Percentiles rank a stretch among this genome's conserved stretches.
Conservation (phyloP, 371 early-diverging fungal genomes). For the Actinomortierella wolfii region DNA sequence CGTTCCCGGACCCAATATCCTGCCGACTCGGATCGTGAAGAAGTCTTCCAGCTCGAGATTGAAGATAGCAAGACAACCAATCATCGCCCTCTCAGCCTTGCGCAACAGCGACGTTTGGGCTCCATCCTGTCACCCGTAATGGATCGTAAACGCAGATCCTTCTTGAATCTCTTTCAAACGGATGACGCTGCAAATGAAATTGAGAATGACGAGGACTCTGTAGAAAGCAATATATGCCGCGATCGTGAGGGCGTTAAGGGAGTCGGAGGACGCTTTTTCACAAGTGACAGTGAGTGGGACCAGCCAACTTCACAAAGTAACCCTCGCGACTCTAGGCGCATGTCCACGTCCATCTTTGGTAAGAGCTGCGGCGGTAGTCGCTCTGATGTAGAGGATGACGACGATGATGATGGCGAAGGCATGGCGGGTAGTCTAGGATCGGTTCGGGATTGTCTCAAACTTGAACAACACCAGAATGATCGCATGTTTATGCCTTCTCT, state of each 20-base stretch:
- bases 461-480: slow-evolving; percentile 22
- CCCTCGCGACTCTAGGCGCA: background rate
- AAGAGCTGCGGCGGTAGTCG: no score
- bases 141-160: no score
- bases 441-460: slow-evolving; percentile 16
- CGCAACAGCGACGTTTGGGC: no score
- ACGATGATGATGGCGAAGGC: slow-evolving; percentile 18
- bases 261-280: background rate
- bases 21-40: slow-evolving; percentile 34
- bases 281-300: background rate
- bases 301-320: background rate
- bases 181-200: background rate
- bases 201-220: slow-evolving; percentile 11
- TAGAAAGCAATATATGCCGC: slow-evolving; percentile 12
- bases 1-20: background rate
- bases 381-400: slow-evolving; percentile 15
- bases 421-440: slow-evolving; percentile 28
- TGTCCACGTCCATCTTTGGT: background rate
- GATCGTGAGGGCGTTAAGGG: background rate
- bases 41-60: slow-evolving; percentile 44
- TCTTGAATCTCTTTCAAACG: no score
- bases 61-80: slow-evolving; percentile 16
- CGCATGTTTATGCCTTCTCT: slow-evolving; percentile 36
- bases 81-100: no score
- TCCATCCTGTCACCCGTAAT: no score